Base-by-base conservation (phyloP, 1,284 basidiomycete genomes). In the Ceratobasidium sp. region DNA sequence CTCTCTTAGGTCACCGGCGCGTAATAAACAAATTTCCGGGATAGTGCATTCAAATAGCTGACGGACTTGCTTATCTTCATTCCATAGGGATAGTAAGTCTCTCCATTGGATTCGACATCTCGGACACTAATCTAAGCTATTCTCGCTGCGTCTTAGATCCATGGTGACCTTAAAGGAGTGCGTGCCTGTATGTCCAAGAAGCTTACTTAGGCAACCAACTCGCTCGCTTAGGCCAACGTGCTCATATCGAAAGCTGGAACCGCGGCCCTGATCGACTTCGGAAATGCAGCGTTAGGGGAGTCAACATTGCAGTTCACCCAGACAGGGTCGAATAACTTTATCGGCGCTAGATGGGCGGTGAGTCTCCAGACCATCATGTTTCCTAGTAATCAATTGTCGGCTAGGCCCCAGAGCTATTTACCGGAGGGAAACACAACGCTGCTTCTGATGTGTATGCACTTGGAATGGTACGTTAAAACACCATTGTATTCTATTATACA, bases 401-500 rank as follows among this genome's bases (percentile, higher is more conserved):
- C 7, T 22, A 66, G 64, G 64, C 64, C 3, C 64, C 64, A 7
- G 64, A 66, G 43, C 8, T 66, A 51, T 66, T 66, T 15, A n/a
- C 19, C 9, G 64, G 22, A 6, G 19, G 22, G 44, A 19, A 29
- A 22, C 37, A 44, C 44, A 66, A 13, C 15, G 5, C 9, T 25
- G 44, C 17, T 34, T n/a, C 40, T 22, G 64, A 66, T 15, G 64
- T 66, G 7, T 66, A 66, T 66, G 64, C 64, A 17, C 46, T 66
- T 49, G 64, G 44, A 51, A 66, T 66, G 64, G 64, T 66, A 46
- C 25, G 64, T 17, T 11, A n/a, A 3, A 22, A n/a, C 40, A 13
- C 19, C 13, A 49, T 15, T 19, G 57, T 37, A 4, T 11, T 25
- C 22, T 7, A 22, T 9, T 25, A 25, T 22, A 11, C 7, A n/a